These are phyloP conservation scores for Agaricus subrufescens DNA, from an alignment of 768 basidiomycete genomes.

Conservation along the genomic window DNA sequence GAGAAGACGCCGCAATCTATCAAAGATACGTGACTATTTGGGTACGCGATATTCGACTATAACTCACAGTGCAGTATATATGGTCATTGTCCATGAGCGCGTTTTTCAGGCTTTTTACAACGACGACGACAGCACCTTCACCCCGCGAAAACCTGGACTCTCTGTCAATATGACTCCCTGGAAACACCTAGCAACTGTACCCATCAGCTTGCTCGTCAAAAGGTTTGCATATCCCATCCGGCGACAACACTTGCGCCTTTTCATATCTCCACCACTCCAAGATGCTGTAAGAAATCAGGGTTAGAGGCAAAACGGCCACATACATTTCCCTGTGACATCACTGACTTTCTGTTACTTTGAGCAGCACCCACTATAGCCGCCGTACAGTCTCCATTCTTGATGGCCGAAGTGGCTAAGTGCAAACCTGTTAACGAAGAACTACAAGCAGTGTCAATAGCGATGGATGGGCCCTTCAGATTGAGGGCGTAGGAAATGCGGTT, in stretches of 20 bases:
- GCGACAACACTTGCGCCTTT: constrained; percentile 32
- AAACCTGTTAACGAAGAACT: constrained; percentile 41
- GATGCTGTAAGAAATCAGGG: constrained; percentile 16
- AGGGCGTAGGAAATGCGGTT: constrained; percentile 39
- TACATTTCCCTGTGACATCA: background rate
- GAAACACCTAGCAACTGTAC: constrained; percentile 18
- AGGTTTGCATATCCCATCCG: constrained; percentile 38
- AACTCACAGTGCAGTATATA: constrained; percentile 34
- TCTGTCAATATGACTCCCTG: background rate
- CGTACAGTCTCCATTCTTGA: constrained; percentile 40
- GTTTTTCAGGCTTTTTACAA: constrained; percentile 32
- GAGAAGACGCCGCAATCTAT: constrained; percentile 35
- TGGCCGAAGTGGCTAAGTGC: constrained; percentile 44
- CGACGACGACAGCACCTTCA: constrained; percentile 33
- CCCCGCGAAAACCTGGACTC: constrained; percentile 29
- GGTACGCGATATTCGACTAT: background rate
- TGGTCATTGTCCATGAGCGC: constrained; percentile 34
- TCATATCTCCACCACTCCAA: constrained; percentile 32
- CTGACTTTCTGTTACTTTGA: constrained; percentile 37
- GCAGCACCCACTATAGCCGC: constrained; percentile 42
- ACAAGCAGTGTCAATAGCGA: constrained; percentile 47
- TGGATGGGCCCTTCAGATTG: constrained; percentile 39
- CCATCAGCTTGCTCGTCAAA: constrained; percentile 41
- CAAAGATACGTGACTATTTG: background rate
- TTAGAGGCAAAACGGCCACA: background rate